A percentile compares a stretch with the other conserved stretches of the same genome.
Evolutionary conservation across 2,329 filamentous ascomycete species (phyloP).

Genomic region (Cylindrodendrum hubeiense): DNA sequence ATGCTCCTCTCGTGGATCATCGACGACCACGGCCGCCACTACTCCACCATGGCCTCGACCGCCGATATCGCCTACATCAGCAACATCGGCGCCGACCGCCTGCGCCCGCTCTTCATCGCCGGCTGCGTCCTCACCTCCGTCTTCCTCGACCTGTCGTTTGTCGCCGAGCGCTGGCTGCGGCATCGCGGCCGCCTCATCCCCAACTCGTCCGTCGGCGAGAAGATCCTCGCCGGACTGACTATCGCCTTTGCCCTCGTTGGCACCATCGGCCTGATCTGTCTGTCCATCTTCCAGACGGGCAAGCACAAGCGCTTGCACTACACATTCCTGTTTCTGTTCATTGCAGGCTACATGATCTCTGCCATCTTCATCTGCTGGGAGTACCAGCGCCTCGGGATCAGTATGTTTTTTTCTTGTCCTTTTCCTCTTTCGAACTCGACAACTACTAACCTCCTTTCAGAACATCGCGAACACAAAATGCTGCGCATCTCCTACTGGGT

Average conservation of each 20-base stretch:
- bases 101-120: constrained; percentile 84
- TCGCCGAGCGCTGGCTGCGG: constrained; percentile 86
- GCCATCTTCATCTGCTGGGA: constrained; percentile 92
- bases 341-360: constrained; percentile 85
- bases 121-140: constrained; percentile 79
- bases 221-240: constrained; percentile 69
- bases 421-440: not conserved
- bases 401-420: constrained; percentile 53
- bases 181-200: constrained; percentile 83
- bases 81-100: constrained; percentile 69
- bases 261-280: constrained; percentile 82
- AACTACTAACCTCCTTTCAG: constrained; percentile 46
- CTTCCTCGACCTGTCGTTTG: constrained; percentile 84
- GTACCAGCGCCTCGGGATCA: constrained; percentile 86
- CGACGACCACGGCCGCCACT: constrained; percentile 65
- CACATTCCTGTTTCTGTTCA: constrained; percentile 84
- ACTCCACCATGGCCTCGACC: constrained; percentile 68
- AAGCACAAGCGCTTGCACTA: constrained; percentile 77
- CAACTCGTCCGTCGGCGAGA: constrained; percentile 75
- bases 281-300: constrained; percentile 89
- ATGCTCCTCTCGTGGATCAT: constrained; percentile 79
- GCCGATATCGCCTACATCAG: constrained; percentile 80
- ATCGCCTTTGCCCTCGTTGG: constrained; percentile 80
- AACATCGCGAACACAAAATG: constrained; percentile 80
- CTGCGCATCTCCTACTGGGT: constrained; percentile 86